phyloP scores from a whole-genome alignment of 176 grass and related monocot genomes.

The Carex kokanica region DNA sequence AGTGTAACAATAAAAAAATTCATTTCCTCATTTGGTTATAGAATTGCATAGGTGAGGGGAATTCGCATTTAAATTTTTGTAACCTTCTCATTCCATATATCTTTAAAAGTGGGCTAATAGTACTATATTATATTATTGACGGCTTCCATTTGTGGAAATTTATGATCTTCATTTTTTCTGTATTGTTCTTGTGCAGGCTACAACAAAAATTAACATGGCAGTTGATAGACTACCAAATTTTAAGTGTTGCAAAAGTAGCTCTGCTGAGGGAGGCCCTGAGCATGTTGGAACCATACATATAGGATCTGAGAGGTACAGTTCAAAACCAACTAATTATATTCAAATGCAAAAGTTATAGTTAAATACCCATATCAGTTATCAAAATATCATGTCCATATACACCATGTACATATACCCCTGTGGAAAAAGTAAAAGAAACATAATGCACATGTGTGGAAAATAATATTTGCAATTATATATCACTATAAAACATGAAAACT shows the following conservation, averaged over 20 bases:
- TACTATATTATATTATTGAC: background rate
- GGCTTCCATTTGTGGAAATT: background rate
- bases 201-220: constrained; percentile 97
- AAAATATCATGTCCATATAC: background rate
- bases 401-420: background rate
- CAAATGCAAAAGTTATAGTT: background rate
- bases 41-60: background rate
- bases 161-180: background rate
- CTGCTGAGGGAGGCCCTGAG: constrained; percentile 60
- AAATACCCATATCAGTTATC: background rate
- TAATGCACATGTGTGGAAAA: background rate
- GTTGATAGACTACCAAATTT: constrained; percentile 93
- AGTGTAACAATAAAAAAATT: background rate
- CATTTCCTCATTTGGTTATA: background rate
- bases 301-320: constrained; percentile 77
- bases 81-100: background rate
- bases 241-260: constrained; percentile 56
- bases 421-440: background rate
- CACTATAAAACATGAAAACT: background rate
- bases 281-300: constrained; percentile 98
- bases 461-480: background rate
- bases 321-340: background rate
- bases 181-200: constrained; percentile 47
- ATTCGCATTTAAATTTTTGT: background rate
- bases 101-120: background rate